A percentile compares a stretch with the other conserved stretches of the same genome.
phyloP scores from a whole-genome alignment of 192 early-diverging fungal species.

The Rhizophlyctis rosea region DNA sequence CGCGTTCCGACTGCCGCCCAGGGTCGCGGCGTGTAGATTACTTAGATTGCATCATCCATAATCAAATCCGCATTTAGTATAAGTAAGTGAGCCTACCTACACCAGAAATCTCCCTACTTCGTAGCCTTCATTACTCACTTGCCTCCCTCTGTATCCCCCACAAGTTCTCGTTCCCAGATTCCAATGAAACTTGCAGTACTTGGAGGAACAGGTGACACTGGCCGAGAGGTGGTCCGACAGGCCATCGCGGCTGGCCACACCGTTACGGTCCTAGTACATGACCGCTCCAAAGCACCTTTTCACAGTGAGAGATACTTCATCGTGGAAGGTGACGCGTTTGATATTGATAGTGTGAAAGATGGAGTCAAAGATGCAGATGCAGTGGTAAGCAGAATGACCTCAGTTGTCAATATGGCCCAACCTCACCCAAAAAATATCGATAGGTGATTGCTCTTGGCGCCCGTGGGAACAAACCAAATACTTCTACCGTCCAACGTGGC shows the following conservation, averaged over 20 bases:
- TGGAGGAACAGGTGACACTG: not conserved
- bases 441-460: not conserved
- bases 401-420: not conserved
- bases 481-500: not conserved
- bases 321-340: not conserved
- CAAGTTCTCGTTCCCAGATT: too few species aligned
- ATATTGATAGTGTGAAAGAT: not conserved
- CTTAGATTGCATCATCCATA: too few species aligned
- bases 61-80: too few species aligned
- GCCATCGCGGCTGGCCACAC: not conserved
- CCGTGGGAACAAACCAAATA: not conserved
- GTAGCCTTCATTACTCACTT: too few species aligned
- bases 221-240: not conserved
- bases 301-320: too few species aligned
- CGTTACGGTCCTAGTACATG: not conserved
- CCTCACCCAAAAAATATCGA: not conserved
- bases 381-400: not conserved
- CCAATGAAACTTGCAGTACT: constrained; percentile 1
- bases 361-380: not conserved
- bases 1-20: too few species aligned
- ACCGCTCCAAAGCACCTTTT: not conserved
- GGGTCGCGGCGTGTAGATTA: too few species aligned
- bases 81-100: too few species aligned
- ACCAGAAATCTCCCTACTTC: too few species aligned
- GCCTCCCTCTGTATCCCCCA: too few species aligned